Conservation (phyloP, 768 basidiomycete genomes). For the Termitomyces sp. region DNA sequence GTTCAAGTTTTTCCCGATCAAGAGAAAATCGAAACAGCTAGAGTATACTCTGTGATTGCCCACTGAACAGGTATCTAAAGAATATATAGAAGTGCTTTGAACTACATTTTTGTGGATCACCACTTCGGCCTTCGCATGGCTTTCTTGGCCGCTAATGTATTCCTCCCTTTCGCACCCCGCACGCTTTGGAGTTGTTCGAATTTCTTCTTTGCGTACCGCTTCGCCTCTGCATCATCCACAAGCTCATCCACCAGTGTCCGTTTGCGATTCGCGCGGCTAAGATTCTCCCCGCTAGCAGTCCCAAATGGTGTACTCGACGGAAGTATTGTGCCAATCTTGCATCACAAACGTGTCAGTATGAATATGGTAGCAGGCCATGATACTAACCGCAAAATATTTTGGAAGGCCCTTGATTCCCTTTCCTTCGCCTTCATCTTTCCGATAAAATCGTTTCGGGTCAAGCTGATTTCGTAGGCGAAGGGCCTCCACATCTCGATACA, state of each 20-base stretch:
- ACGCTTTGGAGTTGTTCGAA: slow-evolving; percentile 72
- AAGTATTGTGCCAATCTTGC: slow-evolving; percentile 75
- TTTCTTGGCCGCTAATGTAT: slow-evolving; percentile 62
- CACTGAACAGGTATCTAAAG: background rate
- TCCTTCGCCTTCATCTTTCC: slow-evolving; percentile 81
- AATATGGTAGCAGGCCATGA: background rate
- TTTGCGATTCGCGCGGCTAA: slow-evolving; percentile 65
- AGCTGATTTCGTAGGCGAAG: slow-evolving; percentile 81
- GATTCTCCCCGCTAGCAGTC: slow-evolving; percentile 61
- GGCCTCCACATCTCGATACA: slow-evolving; percentile 84
- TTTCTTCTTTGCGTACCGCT: slow-evolving; percentile 87
- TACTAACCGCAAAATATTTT: slow-evolving; percentile 82
- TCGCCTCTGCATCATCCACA: slow-evolving; percentile 81
- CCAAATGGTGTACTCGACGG: slow-evolving; percentile 70
- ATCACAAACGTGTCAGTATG: slow-evolving; percentile 3
- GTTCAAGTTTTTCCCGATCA: too few relatives aligned
- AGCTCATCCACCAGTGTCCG: slow-evolving; percentile 85
- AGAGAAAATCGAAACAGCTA: too few relatives aligned
- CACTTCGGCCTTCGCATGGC: slow-evolving; percentile 62
- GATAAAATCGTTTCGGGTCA: slow-evolving; percentile 89
- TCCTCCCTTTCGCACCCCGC: slow-evolving; percentile 62
- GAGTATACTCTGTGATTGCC: background rate
- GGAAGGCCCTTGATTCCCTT: slow-evolving; percentile 81
- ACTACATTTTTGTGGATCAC: slow-evolving; percentile 29
- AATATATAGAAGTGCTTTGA: background rate